Conservation (phyloP, 2,329 filamentous ascomycete species). For the Xenoacremonium recifei region DNA sequence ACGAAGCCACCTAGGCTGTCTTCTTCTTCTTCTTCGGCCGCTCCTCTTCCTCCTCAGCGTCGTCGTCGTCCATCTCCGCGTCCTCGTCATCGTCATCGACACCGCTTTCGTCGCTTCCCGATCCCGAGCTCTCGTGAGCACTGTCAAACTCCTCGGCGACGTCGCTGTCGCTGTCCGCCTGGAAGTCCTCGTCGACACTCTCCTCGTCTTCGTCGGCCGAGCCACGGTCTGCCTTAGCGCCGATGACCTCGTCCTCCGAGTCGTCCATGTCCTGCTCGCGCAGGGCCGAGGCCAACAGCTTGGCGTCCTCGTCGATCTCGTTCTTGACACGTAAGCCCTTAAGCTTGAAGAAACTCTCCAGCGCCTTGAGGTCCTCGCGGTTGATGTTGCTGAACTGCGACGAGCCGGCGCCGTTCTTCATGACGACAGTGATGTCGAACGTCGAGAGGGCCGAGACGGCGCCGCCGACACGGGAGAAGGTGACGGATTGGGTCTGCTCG, state of each 20-base stretch:
- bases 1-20: conserved; percentile 25
- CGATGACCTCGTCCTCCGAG: conserved; percentile 79
- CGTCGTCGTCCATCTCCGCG: conserved; percentile 40
- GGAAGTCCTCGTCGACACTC: conserved; percentile 94
- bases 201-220: conserved; percentile 96
- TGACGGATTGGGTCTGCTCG: conserved; percentile 87
- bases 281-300: conserved; percentile 75
- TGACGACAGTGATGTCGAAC: conserved; percentile 91
- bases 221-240: conserved; percentile 71
- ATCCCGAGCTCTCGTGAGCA: conserved; percentile 81
- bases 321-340: conserved; percentile 97
- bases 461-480: conserved; percentile 92
- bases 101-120: conserved; percentile 57
- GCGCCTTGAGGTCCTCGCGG: conserved; percentile 90
- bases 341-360: conserved; percentile 97
- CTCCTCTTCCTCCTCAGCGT: conserved; percentile 42
- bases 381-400: conserved; percentile 99
- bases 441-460: conserved; percentile 92
- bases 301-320: conserved; percentile 93
- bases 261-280: conserved; percentile 80
- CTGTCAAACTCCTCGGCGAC: conserved; percentile 96
- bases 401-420: conserved; percentile 84
- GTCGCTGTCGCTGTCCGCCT: conserved; percentile 87
- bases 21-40: conserved; percentile 52
- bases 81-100: conserved; percentile 46